phyloP scores from a whole-genome alignment of 768 basidiomycete genomes.

The Boletus barrowsii region DNA sequence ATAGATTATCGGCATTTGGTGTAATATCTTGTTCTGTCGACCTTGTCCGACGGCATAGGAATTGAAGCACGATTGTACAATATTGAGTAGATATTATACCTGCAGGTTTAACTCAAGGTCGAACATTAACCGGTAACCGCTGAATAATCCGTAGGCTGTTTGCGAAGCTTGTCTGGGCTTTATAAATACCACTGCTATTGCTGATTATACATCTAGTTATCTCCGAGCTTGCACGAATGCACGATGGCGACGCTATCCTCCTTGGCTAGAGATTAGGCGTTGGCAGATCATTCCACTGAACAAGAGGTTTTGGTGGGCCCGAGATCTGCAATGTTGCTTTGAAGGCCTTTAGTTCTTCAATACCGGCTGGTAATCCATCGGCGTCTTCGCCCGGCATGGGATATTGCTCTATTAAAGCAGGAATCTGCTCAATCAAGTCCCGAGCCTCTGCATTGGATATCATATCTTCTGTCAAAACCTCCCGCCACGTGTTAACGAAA shows the following conservation, averaged over 20 bases:
- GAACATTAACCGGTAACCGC: too few relatives aligned
- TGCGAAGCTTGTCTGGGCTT: too few relatives aligned
- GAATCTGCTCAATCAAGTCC: conserved; percentile 52
- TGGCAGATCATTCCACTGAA: conserved; percentile 73
- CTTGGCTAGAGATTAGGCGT: conserved; percentile 48
- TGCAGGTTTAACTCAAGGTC: too few relatives aligned
- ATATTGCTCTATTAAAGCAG: conserved; percentile 52
- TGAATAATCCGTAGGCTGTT: too few relatives aligned
- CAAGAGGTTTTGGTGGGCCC: conserved; percentile 61
- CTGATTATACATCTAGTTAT: neutral
- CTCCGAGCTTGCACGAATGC: neutral
- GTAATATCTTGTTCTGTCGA: too few relatives aligned
- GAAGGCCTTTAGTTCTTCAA: conserved; percentile 66
- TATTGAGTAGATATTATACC: too few relatives aligned
- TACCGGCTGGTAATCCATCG: conserved; percentile 43
- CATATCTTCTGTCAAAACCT: conserved; percentile 39
- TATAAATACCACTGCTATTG: neutral
- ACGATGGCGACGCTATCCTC: neutral
- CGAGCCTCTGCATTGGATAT: conserved; percentile 40
- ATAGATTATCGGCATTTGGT: too few relatives aligned
- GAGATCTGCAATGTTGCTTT: conserved; percentile 55
- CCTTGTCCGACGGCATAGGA: too few relatives aligned
- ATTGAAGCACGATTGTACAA: too few relatives aligned
- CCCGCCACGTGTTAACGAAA: conserved; percentile 64
- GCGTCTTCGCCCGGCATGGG: conserved; percentile 54